Evolutionary conservation across 2,329 filamentous ascomycete genomes (phyloP), one percentile per base, ranked within the genome.

Genomic region (Talaromyces islandicus): DNA sequence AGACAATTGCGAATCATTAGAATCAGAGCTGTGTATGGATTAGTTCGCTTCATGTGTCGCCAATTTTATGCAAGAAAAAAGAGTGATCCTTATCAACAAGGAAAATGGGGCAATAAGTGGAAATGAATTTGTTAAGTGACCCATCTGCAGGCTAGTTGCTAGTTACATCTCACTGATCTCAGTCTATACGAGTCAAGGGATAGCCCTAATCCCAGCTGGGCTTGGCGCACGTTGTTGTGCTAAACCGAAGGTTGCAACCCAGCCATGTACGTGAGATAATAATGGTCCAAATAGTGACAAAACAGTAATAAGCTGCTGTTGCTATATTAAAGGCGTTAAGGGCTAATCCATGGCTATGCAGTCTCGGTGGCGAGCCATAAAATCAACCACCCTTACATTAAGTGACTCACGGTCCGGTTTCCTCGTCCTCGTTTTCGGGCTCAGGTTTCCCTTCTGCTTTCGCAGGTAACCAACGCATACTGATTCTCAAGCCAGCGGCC

Each of bases 401-500:
- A 50, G 7, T 25, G 24, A 25, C 10, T 52, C 19, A 52, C 11
- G 48, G 5, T 6, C 24, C 48, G 7, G 27, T 52, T 29, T 52
- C 48, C 19, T 52, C 48, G 19, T 52, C 46, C 4, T 50, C 48
- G 11, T 52, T 27, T 52, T 27, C 48, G 25, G 17, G 17, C 7
- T n/a, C 48, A 17, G 60, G 17, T 10, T 60, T 62, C 3, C 58
- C 58, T 32, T 60, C 60, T 41, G 54, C 60, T 43, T 51, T 62
- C 17, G 57, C 50, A 9, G 60, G 60, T n/a, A 62, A 51, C 58
- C 60, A 62, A 21, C 55, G 58, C 30, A 62, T 24, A 35, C 38
- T 63, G 4, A 79, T 60, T 7, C 71, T 71, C 21, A 77, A 64
- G 4, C 64, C 69, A 7, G 68, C 53, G 2, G 75, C 75, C 59